phyloP scores from a whole-genome alignment of 495 filamentous ascomycete genomes.

The Penicillium robsamsonii region DNA sequence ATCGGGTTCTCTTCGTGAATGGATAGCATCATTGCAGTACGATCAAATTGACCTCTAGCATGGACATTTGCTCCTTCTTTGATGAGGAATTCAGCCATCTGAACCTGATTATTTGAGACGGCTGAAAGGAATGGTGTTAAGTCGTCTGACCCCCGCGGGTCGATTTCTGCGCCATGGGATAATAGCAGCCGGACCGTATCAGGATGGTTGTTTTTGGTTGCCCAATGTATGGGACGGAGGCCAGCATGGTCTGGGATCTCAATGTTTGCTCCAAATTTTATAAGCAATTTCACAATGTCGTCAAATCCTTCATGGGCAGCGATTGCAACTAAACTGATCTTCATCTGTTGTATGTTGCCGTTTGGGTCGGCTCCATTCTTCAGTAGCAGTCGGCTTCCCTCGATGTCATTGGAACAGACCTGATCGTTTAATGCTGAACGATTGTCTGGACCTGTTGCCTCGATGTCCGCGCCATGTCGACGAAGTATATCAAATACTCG shows the following conservation, averaged over 20 bases:
- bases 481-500: neutral
- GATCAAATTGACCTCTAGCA: constrained; percentile 11
- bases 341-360: neutral
- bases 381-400: neutral
- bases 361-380: constrained; percentile 22
- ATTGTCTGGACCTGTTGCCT: neutral
- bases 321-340: constrained; percentile 9
- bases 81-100: constrained; percentile 26
- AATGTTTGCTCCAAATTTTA: constrained; percentile 19
- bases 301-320: constrained; percentile 15
- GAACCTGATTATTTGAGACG: constrained; percentile 25
- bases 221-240: constrained; percentile 15
- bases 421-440: neutral
- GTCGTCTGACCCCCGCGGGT: constrained; percentile 11
- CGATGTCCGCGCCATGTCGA: neutral
- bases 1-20: constrained; percentile 7
- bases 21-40: constrained; percentile 24
- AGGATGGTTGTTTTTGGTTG: constrained; percentile 8
- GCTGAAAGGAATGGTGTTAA: constrained; percentile 47
- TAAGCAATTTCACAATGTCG: constrained; percentile 16
- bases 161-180: constrained; percentile 16
- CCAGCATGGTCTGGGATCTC: constrained; percentile 9
- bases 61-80: constrained; percentile 24
- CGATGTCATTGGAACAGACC: neutral
- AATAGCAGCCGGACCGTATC: constrained; percentile 16